Evolutionary conservation across 768 basidiomycete species (phyloP).

Genomic region (Leccinum imitatum): DNA sequence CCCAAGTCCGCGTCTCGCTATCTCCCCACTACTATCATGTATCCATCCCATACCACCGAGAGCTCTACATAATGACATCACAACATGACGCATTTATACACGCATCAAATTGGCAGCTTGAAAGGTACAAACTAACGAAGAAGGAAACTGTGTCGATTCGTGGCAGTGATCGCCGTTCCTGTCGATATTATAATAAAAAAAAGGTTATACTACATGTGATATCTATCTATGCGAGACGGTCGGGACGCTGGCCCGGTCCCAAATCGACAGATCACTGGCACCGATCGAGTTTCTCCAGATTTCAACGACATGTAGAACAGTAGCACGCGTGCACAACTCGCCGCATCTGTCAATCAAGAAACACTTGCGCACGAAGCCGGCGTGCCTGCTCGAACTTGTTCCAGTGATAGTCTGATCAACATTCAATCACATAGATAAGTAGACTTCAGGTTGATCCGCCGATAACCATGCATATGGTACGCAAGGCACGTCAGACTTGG

Average conservation of each 20-base stretch:
- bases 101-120: neutral
- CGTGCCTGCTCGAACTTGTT: neutral
- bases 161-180: neutral
- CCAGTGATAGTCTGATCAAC: no score
- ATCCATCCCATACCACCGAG: conserved; percentile 13
- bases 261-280: neutral
- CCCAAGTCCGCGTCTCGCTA: neutral
- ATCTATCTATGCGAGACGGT: neutral
- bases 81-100: neutral
- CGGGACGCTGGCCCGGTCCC: neutral
- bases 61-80: neutral
- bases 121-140: neutral
- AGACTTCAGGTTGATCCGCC: neutral
- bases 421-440: neutral
- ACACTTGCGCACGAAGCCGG: neutral
- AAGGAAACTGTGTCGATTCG: neutral
- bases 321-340: neutral
- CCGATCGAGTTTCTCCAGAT: neutral
- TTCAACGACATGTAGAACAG: neutral
- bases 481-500: neutral
- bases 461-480: neutral
- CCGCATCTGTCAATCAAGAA: neutral
- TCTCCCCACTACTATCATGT: neutral
- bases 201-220: neutral
- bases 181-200: neutral